Evolutionary conservation across 2,329 filamentous ascomycete genomes (phyloP).

Genomic region (Arthroderma uncinatum): DNA sequence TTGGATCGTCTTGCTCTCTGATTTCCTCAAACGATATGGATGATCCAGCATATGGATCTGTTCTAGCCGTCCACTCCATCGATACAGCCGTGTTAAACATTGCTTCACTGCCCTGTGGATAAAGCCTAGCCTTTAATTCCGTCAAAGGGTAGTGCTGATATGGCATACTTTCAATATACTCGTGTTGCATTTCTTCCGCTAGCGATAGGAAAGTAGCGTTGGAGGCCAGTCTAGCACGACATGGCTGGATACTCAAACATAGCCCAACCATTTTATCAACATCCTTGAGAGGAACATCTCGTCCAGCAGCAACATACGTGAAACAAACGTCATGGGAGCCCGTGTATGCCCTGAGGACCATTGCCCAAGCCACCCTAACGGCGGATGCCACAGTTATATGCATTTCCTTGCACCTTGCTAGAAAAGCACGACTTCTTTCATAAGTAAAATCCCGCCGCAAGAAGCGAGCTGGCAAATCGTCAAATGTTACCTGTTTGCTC

Average conservation of each 20-base stretch:
- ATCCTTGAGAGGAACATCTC: constrained; percentile 9
- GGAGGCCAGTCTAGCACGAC: not conserved
- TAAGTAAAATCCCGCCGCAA: not conserved
- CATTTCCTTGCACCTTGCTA: constrained; percentile 5
- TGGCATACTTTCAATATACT: constrained; percentile 38
- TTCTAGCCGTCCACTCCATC: constrained; percentile 10
- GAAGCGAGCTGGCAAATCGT: not conserved
- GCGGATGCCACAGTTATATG: constrained; percentile 17
- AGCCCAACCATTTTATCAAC: constrained; percentile 9
- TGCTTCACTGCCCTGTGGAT: constrained; percentile 9
- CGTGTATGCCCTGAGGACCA: constrained; percentile 15
- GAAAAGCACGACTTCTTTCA: not conserved
- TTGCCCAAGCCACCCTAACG: constrained; percentile 18
- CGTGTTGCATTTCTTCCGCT: constrained; percentile 35
- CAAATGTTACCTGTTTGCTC: not conserved
- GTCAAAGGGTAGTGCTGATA: constrained; percentile 11
- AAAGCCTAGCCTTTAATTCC: constrained; percentile 8
- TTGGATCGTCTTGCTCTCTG: constrained; percentile 11
- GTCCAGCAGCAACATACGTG: constrained; percentile 9
- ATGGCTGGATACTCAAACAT: constrained; percentile 9
- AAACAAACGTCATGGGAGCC: constrained; percentile 20
- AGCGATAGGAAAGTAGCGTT: constrained; percentile 29
- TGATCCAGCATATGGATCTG: constrained; percentile 5
- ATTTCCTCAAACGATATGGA: constrained; percentile 8
- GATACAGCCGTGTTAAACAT: constrained; percentile 11